Conservation (phyloP, 2,329 filamentous ascomycete genomes). For the Rhytidhysteron rufulum region DNA sequence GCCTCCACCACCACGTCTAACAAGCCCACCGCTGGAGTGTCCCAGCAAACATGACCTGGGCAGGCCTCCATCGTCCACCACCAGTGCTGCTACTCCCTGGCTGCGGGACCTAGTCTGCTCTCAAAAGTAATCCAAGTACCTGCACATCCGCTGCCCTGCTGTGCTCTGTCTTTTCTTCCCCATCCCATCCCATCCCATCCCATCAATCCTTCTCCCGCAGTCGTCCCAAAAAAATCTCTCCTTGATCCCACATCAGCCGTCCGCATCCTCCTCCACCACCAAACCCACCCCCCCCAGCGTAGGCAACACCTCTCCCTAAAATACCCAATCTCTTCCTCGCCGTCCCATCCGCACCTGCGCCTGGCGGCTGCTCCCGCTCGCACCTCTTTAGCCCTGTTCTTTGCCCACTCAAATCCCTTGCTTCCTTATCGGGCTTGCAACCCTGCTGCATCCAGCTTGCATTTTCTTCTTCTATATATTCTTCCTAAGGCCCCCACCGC, state of each 20-base stretch:
- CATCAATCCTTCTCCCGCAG: too few relatives aligned
- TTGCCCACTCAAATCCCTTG: not conserved
- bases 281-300: too few relatives aligned
- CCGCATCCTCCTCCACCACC: constrained; percentile 5
- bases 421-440: constrained; percentile 3
- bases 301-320: too few relatives aligned
- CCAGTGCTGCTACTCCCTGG: too few relatives aligned
- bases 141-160: constrained; percentile 22
- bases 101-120: constrained; percentile 31
- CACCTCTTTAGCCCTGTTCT: constrained; percentile 11
- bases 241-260: constrained; percentile 3
- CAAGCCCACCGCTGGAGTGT: not conserved
- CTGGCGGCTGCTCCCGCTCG: constrained; percentile 28
- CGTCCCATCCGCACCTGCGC: constrained; percentile 7
- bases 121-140: constrained; percentile 30
- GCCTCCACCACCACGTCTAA: not conserved
- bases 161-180: not conserved
- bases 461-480: constrained; percentile 4
- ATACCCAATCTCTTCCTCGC: constrained; percentile 1
- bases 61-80: constrained; percentile 8
- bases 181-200: too few relatives aligned
- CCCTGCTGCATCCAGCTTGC: not conserved
- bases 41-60: not conserved
- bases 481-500: not conserved
- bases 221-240: constrained; percentile 1